These are phyloP conservation scores for Trichosporon faecale DNA, from an alignment of 1,284 basidiomycete genomes.

Conservation along the genomic window DNA sequence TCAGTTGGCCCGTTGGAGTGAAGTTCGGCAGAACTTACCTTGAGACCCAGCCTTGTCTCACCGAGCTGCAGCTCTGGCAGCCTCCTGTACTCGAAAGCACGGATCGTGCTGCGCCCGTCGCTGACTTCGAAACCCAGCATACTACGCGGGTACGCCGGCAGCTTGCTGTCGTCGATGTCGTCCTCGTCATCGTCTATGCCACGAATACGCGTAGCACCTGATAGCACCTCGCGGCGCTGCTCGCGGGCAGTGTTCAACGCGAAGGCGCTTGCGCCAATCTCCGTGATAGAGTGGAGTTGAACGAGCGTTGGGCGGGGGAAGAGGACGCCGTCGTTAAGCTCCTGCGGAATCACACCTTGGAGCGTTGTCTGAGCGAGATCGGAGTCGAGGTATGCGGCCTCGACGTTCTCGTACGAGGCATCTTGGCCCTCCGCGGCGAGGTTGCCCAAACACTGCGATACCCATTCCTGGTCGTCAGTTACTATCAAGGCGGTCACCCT, in stretches of 20 bases:
- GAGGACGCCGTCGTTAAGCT: conserved; percentile 16
- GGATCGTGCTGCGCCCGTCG: conserved; percentile 42
- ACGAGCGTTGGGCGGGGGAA: conserved; percentile 39
- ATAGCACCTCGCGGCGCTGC: conserved; percentile 45
- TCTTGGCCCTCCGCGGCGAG: not conserved
- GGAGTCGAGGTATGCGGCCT: not conserved
- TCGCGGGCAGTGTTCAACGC: conserved; percentile 44
- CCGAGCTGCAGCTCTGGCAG: conserved; percentile 39
- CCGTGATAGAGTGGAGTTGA: conserved; percentile 41
- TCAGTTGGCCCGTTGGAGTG: no score
- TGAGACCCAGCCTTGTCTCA: conserved; percentile 47
- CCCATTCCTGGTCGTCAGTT: not conserved
- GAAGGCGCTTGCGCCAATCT: conserved; percentile 47
- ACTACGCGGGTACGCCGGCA: conserved; percentile 45
- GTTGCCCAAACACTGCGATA: not conserved
- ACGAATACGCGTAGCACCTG: conserved; percentile 43
- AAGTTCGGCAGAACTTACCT: conserved; percentile 28
- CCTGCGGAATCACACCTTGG: not conserved
- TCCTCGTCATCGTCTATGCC: conserved; percentile 41
- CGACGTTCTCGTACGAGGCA: not conserved
- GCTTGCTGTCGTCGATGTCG: conserved; percentile 25
- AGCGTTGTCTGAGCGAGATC: not conserved
- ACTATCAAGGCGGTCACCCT: no score
- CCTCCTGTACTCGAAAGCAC: conserved; percentile 47
- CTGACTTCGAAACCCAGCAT: conserved; percentile 47